Percentiles rank a stretch among this genome's conserved stretches.
phyloP scores from a whole-genome alignment of 495 filamentous ascomycete species.

The Haplographium delicatum region DNA sequence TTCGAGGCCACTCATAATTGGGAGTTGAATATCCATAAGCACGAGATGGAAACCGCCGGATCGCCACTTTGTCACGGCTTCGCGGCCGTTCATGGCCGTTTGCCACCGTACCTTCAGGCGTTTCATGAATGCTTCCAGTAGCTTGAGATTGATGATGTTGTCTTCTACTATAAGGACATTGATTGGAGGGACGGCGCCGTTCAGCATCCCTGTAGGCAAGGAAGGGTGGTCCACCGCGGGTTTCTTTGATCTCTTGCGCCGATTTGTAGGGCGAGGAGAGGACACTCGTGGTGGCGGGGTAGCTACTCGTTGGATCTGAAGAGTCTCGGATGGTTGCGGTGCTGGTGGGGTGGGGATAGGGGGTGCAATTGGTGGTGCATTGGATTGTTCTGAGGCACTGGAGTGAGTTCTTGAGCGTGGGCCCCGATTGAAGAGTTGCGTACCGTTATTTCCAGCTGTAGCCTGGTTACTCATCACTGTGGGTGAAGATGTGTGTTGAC shows the following conservation, averaged over 20 bases:
- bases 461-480: slow-evolving; percentile 46
- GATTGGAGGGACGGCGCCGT: slow-evolving; percentile 87
- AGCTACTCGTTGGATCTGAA: slow-evolving; percentile 36
- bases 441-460: slow-evolving; percentile 31
- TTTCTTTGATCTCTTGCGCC: slow-evolving; percentile 50
- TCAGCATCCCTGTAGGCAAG: slow-evolving; percentile 62
- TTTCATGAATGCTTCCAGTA: slow-evolving; percentile 95
- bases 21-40: slow-evolving; percentile 97
- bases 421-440: slow-evolving; percentile 25
- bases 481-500: slow-evolving; percentile 80
- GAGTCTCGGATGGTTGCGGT: slow-evolving; percentile 29
- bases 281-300: slow-evolving; percentile 55
- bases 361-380: slow-evolving; percentile 37
- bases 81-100: slow-evolving; percentile 88
- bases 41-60: slow-evolving; percentile 95
- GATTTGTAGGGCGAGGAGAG: slow-evolving; percentile 47
- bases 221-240: slow-evolving; percentile 37
- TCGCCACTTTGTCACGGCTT: slow-evolving; percentile 90
- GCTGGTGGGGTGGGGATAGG: slow-evolving; percentile 55
- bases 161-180: slow-evolving; percentile 98
- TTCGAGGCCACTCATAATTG: slow-evolving; percentile 93
- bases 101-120: slow-evolving; percentile 96
- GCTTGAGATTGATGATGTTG: slow-evolving; percentile 92
- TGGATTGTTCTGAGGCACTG: slow-evolving; percentile 36
- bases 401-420: slow-evolving; percentile 46